These are phyloP conservation scores for Metschnikowia lunata DNA, from an alignment of 805 yeast genomes.

Conservation along the genomic window DNA sequence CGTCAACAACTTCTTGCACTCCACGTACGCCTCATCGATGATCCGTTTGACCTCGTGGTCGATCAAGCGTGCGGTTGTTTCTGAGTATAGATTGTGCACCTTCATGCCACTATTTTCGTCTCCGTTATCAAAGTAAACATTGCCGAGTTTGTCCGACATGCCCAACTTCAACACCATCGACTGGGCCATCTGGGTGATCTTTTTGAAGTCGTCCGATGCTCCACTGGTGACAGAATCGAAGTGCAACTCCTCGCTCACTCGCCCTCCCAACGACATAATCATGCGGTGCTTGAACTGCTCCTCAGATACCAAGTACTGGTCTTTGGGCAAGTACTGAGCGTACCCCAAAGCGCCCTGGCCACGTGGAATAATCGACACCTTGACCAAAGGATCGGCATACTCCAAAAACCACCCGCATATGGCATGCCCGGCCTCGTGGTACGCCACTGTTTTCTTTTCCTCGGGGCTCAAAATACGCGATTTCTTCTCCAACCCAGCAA, in stretches of 20 bases:
- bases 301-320: constrained; percentile 71
- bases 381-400: constrained; percentile 87
- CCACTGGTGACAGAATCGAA: constrained; percentile 93
- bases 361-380: constrained; percentile 94
- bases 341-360: constrained; percentile 97
- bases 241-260: constrained; percentile 93
- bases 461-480: constrained; percentile 76
- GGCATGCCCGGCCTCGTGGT: constrained; percentile 99
- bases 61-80: constrained; percentile 73
- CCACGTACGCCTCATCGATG: constrained; percentile 67
- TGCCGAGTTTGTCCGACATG: constrained; percentile 86
- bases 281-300: constrained; percentile 82
- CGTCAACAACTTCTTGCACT: constrained; percentile 60
- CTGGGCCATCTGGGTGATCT: constrained; percentile 90
- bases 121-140: constrained; percentile 68
- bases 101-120: constrained; percentile 46
- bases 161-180: constrained; percentile 91
- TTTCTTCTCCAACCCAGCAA: constrained; percentile 93
- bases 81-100: constrained; percentile 83
- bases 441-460: constrained; percentile 89
- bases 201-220: constrained; percentile 93
- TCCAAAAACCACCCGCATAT: constrained; percentile 95
- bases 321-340: constrained; percentile 96
- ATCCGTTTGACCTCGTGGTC: constrained; percentile 81
- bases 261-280: constrained; percentile 96